Conservation (phyloP, 129 eudicot species). For the Lactuca saligna region DNA sequence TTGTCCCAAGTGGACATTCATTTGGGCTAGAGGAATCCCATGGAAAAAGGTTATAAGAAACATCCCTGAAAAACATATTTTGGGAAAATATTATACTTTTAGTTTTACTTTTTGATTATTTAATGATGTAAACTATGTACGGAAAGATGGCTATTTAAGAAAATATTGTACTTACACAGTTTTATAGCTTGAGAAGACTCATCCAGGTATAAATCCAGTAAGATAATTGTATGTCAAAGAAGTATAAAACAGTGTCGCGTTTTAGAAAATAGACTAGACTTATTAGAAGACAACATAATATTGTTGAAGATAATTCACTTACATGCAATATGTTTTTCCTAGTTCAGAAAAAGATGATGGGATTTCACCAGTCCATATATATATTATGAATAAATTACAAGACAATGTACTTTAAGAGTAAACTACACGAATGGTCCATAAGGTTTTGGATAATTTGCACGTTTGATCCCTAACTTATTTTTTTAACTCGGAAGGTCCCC, state of each 20-base stretch:
- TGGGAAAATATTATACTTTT: no score
- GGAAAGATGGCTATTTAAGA: background rate
- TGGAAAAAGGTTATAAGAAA: conserved; percentile 58
- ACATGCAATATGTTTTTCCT: conserved; percentile 64
- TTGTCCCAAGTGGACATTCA: conserved; percentile 58
- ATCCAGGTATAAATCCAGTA: conserved; percentile 59
- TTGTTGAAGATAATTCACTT: conserved; percentile 32
- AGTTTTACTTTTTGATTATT: background rate
- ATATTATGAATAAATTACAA: conserved; percentile 19
- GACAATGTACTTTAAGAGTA: no score
- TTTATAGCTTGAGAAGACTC: conserved; percentile 65
- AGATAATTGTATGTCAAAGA: conserved; percentile 72
- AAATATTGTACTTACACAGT: conserved; percentile 44
- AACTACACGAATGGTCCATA: no score
- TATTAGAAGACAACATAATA: conserved; percentile 14
- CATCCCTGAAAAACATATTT: conserved; percentile 43
- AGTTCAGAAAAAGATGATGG: conserved; percentile 56
- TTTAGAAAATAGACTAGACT: conserved; percentile 15
- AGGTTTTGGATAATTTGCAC: no score
- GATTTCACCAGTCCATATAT: conserved; percentile 52
- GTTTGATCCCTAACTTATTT: no score
- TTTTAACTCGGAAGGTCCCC: no score
- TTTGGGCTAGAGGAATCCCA: conserved; percentile 38
- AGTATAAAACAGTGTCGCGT: conserved; percentile 37
- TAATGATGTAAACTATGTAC: conserved; percentile 22